Evolutionary conservation across 2,329 filamentous ascomycete genomes (phyloP).

Genomic region (Penicillium verrucosum): DNA sequence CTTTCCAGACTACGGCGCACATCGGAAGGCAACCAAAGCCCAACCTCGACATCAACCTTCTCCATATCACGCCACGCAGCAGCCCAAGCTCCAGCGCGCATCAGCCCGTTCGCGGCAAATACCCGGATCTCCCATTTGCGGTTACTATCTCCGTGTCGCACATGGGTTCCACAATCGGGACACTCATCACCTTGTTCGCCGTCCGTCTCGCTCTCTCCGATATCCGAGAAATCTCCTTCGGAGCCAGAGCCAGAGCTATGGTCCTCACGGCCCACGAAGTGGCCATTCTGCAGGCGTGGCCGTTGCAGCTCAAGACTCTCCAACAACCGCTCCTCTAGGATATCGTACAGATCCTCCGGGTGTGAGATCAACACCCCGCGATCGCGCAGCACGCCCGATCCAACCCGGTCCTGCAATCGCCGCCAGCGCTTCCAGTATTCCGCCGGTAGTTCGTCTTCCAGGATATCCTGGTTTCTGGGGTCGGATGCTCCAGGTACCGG

Average conservation of each 20-base stretch:
- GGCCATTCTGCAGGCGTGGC: conserved; percentile 57
- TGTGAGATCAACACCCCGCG: conserved; percentile 62
- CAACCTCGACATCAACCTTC: conserved; percentile 89
- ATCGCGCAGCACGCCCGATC: conserved; percentile 53
- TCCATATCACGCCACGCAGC: conserved; percentile 98
- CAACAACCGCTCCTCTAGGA: conserved; percentile 60
- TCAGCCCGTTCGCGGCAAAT: conserved; percentile 90
- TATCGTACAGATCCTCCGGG: conserved; percentile 59
- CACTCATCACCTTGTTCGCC: conserved; percentile 45
- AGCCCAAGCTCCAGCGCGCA: conserved; percentile 86
- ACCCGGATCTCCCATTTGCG: conserved; percentile 69
- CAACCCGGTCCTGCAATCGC: conserved; percentile 53
- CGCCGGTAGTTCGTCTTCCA: conserved; percentile 51
- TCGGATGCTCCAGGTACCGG: conserved; percentile 43
- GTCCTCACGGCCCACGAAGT: conserved; percentile 49
- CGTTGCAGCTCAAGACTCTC: conserved; percentile 58
- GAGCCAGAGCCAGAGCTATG: conserved; percentile 17
- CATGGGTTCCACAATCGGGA: conserved; percentile 49
- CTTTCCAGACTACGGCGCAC: conserved; percentile 51
- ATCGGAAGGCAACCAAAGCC: conserved; percentile 61
- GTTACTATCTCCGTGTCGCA: conserved; percentile 47
- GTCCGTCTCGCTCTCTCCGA: conserved; percentile 36
- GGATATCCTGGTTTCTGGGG: conserved; percentile 39
- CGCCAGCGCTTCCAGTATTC: conserved; percentile 48
- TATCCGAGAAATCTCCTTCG: conserved; percentile 26